phyloP scores from a whole-genome alignment of 768 basidiomycete genomes.

The Chiua virens region DNA sequence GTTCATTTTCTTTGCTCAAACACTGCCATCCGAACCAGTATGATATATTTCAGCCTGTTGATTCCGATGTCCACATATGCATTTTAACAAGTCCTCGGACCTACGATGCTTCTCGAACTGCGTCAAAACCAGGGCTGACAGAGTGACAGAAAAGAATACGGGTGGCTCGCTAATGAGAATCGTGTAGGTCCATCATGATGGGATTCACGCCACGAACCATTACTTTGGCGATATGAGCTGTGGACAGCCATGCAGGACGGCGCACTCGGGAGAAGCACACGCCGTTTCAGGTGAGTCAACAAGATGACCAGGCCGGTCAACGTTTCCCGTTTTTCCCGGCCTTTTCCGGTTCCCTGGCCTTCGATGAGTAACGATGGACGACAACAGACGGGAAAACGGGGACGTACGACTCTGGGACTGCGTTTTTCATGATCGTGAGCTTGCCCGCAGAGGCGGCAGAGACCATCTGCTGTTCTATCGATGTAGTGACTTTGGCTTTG shows the following conservation, averaged over 20 bases:
- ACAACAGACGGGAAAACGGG: not conserved
- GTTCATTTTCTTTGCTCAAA: slow-evolving; percentile 17
- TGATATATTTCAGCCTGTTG: slow-evolving; percentile 13
- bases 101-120: not conserved
- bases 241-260: not conserved
- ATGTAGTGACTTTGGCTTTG: slow-evolving; percentile 88
- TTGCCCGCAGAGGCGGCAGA: slow-evolving; percentile 86
- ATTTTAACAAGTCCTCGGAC: slow-evolving; percentile 2
- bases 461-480: slow-evolving; percentile 91
- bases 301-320: slow-evolving; percentile 10
- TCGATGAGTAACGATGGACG: slow-evolving; percentile 1
- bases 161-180: not conserved
- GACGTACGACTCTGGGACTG: slow-evolving; percentile 33
- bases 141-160: not conserved
- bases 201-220: not conserved
- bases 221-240: slow-evolving; percentile 5
- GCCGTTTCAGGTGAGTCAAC: slow-evolving; percentile 1
- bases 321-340: slow-evolving; percentile 14
- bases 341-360: slow-evolving; percentile 21
- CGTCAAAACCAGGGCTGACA: not conserved
- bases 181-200: not conserved
- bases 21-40: slow-evolving; percentile 16
- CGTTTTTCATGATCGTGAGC: slow-evolving; percentile 88
- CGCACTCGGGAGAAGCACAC: not conserved
- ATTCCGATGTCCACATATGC: slow-evolving; percentile 4